Evolutionary conservation across 75 land plant genomes (phyloP).

Genomic region (Picea sitchensis): DNA sequence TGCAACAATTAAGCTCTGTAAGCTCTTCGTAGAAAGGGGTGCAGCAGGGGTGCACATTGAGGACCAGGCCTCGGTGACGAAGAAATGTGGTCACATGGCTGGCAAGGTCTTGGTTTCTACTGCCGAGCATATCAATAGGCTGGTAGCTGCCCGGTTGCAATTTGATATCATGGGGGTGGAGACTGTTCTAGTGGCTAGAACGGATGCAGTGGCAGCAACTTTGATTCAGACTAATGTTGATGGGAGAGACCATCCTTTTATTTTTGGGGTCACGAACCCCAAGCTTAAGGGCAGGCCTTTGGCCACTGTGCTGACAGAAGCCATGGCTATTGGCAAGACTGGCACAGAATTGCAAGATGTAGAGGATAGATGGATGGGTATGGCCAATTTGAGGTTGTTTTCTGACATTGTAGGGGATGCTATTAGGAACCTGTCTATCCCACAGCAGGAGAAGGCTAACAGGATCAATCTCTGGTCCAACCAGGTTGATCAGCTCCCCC

Average conservation of each 20-base stretch:
- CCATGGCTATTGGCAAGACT: slow-evolving; percentile 46
- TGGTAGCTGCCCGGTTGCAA: slow-evolving; percentile 77
- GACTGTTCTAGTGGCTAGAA: slow-evolving; percentile 68
- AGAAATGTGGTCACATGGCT: slow-evolving; percentile 89
- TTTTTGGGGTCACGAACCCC: slow-evolving; percentile 75
- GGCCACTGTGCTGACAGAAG: slow-evolving; percentile 42
- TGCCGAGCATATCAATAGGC: slow-evolving; percentile 74
- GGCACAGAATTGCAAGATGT: slow-evolving; percentile 71
- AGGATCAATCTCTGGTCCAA: slow-evolving; percentile 46
- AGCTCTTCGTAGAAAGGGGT: slow-evolving; percentile 91
- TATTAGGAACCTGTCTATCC: slow-evolving; percentile 37
- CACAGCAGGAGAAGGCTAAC: slow-evolving; percentile 45
- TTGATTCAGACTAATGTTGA: slow-evolving; percentile 78
- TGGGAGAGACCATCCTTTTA: slow-evolving; percentile 77
- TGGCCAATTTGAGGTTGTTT: slow-evolving; percentile 60
- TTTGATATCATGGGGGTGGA: slow-evolving; percentile 91
- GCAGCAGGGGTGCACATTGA: slow-evolving; percentile 87
- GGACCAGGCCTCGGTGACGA: slow-evolving; percentile 65
- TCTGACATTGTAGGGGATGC: slow-evolving; percentile 58
- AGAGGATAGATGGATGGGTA: slow-evolving; percentile 65
- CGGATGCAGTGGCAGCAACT: slow-evolving; percentile 82
- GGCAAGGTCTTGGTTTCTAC: slow-evolving; percentile 84
- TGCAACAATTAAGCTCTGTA: slow-evolving; percentile 84
- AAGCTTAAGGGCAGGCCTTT: slow-evolving; percentile 46
- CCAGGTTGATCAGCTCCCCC: slow-evolving; percentile 34